A percentile compares a stretch with the other conserved stretches of the same genome.
phyloP scores from a whole-genome alignment of 2,329 filamentous ascomycete species.

The Colletotrichum eleusines region DNA sequence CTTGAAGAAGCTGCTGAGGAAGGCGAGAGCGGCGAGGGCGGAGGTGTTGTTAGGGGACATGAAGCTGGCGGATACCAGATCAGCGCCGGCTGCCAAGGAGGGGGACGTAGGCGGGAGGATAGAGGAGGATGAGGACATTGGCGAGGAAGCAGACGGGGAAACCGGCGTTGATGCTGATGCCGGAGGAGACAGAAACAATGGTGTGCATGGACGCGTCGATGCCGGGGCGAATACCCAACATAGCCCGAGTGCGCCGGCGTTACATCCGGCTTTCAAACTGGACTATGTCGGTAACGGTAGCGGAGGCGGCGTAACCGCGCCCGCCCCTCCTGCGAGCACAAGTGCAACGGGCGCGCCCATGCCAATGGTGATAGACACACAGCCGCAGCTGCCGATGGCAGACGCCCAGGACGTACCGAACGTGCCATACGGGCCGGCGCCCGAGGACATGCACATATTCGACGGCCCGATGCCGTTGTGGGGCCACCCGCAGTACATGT shows the following conservation, averaged over 20 bases:
- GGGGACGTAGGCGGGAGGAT: neutral
- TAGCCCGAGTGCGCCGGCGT: neutral
- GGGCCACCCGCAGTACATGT: conserved; percentile 46
- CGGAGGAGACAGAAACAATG: neutral
- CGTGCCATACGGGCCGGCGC: conserved; percentile 1
- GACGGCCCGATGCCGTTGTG: conserved; percentile 27
- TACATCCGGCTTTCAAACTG: conserved; percentile 7
- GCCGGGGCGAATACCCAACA: neutral
- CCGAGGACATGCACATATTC: conserved; percentile 28
- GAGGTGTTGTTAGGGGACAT: conserved; percentile 48
- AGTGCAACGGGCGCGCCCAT: neutral
- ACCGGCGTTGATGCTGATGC: neutral
- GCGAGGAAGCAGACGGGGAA: conserved; percentile 1
- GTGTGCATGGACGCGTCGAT: neutral
- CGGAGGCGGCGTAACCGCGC: neutral
- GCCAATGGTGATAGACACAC: conserved; percentile 18
- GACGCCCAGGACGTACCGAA: neutral
- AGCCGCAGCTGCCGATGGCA: neutral
- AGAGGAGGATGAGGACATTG: conserved; percentile 13
- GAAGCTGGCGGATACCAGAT: conserved; percentile 31
- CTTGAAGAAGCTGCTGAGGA: conserved; percentile 64
- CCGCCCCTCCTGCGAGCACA: neutral
- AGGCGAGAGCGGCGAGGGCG: conserved; percentile 57
- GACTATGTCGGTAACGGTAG: neutral
- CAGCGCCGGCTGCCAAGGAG: neutral